phyloP scores from a whole-genome alignment of 2,329 filamentous ascomycete genomes.

The Claviceps pazoutovae region DNA sequence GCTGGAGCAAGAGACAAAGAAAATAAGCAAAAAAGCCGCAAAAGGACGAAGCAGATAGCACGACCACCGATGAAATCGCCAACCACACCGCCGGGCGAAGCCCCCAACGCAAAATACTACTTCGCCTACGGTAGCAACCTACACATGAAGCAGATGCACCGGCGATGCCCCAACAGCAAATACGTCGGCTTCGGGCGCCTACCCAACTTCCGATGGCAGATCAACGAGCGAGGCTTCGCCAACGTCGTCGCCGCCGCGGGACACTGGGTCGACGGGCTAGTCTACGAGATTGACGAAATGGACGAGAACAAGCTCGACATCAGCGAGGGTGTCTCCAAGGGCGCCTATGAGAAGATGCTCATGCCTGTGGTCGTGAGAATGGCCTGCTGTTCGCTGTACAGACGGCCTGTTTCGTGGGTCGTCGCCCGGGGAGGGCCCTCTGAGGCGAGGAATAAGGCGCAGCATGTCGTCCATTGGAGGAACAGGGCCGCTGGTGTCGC shows the following conservation, averaged over 20 bases:
- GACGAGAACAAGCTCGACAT: conserved; percentile 27
- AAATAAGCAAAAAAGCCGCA: not conserved
- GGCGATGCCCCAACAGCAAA: conserved; percentile 26
- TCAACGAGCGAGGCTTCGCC: conserved; percentile 33
- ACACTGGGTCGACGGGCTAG: conserved; percentile 25
- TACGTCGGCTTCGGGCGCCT: conserved; percentile 26
- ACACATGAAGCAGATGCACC: conserved; percentile 29
- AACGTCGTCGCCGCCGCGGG: conserved; percentile 24
- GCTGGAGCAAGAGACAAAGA: not conserved
- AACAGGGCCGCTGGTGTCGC: not conserved
- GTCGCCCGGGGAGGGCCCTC: conserved; percentile 22
- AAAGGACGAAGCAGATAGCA: not conserved
- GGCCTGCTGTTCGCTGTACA: conserved; percentile 20
- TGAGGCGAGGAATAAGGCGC: conserved; percentile 13
- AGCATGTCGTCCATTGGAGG: conserved; percentile 2
- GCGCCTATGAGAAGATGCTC: conserved; percentile 23
- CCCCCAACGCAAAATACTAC: conserved; percentile 20
- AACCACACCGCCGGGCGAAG: not conserved
- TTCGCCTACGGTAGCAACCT: conserved; percentile 35
- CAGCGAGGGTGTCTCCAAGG: conserved; percentile 26
- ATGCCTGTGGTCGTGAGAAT: conserved; percentile 20
- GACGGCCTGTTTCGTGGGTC: conserved; percentile 23
- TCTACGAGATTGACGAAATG: conserved; percentile 23
- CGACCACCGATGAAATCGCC: not conserved
- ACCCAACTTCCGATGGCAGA: conserved; percentile 28